A percentile compares a stretch with the other conserved stretches of the same genome.
Evolutionary conservation across 78 protist species (phyloP).

Genomic region (Mastigamoeba balamuthi): DNA sequence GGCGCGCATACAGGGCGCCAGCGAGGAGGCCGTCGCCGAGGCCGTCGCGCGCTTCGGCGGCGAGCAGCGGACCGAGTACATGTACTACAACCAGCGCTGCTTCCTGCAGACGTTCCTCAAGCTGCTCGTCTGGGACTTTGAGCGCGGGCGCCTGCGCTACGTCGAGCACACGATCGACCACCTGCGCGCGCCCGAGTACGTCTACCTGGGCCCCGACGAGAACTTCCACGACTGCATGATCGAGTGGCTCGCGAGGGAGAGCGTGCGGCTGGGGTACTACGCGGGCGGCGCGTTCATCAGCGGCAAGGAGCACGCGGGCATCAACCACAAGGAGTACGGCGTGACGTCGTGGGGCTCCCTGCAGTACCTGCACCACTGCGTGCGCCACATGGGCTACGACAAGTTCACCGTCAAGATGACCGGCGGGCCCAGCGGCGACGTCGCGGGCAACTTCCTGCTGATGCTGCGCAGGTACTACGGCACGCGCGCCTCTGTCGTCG

Average conservation of each 20-base stretch:
- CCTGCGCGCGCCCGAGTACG: constrained; percentile 8
- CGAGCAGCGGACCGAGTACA: background rate
- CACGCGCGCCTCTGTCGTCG: constrained; percentile 27
- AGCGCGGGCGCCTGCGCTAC: background rate
- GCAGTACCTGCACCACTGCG: constrained; percentile 63
- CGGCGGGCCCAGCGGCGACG: constrained; percentile 91
- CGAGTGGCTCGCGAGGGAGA: constrained; percentile 23
- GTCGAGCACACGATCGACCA: constrained; percentile 27
- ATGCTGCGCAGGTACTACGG: background rate
- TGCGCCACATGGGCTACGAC: constrained; percentile 15
- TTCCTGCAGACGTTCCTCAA: background rate
- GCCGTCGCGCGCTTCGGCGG: background rate
- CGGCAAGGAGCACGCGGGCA: constrained; percentile 39
- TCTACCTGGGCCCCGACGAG: constrained; percentile 50
- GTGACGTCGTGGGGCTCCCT: constrained; percentile 6
- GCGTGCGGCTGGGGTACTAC: constrained; percentile 21
- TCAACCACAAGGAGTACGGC: constrained; percentile 81
- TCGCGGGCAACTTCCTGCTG: constrained; percentile 55
- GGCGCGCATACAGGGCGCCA: constrained; percentile 53
- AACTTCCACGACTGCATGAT: constrained; percentile 27
- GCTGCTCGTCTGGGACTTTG: background rate
- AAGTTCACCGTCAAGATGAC: constrained; percentile 57
- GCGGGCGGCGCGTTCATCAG: constrained; percentile 29
- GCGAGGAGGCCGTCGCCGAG: constrained; percentile 6
- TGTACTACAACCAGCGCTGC: background rate